These are phyloP conservation scores for Penicillium subrubescens DNA, from an alignment of 495 filamentous ascomycete genomes.

Conservation along the genomic window DNA sequence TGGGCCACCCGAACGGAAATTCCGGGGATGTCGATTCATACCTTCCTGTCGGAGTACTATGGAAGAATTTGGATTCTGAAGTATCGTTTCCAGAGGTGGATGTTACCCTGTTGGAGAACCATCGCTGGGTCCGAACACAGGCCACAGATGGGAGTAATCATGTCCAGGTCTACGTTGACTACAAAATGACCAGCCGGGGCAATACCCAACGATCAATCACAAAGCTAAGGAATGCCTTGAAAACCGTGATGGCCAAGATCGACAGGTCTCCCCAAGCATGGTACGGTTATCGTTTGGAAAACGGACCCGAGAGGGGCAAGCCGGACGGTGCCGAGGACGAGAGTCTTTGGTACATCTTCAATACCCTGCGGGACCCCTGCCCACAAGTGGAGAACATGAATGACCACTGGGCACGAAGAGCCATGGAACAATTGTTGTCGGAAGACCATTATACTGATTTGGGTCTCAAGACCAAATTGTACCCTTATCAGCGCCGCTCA, in stretches of 20 bases:
- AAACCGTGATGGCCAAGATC: conserved; percentile 53
- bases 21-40: not conserved
- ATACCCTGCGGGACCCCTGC: conserved; percentile 73
- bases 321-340: conserved; percentile 43
- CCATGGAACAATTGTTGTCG: conserved; percentile 63
- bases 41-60: conserved; percentile 22
- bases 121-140: conserved; percentile 38
- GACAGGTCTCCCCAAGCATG: conserved; percentile 60
- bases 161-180: conserved; percentile 66
- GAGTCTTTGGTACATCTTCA: conserved; percentile 84
- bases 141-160: conserved; percentile 11
- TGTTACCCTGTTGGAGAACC: conserved; percentile 28
- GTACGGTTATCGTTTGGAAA: conserved; percentile 43
- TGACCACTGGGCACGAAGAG: conserved; percentile 57
- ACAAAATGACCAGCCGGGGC: conserved; percentile 63
- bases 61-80: not conserved
- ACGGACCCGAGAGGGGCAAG: conserved; percentile 8
- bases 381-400: conserved; percentile 55
- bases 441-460: conserved; percentile 42
- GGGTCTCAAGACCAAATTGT: conserved; percentile 69
- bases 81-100: conserved; percentile 22
- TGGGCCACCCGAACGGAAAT: not conserved
- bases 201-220: conserved; percentile 45
- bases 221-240: conserved; percentile 47
- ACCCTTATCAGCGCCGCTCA: conserved; percentile 79